These are phyloP conservation scores for Westerdykella aurantiaca DNA, from an alignment of 2,329 filamentous ascomycete species.

Conservation along the genomic window DNA sequence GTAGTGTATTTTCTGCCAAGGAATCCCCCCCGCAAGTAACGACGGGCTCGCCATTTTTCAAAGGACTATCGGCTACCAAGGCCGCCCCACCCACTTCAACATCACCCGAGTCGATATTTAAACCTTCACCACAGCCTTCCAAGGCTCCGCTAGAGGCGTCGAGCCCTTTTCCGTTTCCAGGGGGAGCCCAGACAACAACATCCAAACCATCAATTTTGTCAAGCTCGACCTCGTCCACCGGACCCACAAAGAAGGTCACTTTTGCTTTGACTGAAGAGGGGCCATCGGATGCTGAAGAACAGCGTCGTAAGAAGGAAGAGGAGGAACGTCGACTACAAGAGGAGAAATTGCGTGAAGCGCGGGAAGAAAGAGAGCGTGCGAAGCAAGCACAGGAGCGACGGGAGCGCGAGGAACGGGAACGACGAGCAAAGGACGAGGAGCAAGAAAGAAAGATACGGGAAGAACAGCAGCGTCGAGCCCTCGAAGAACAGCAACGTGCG, in stretches of 20 bases:
- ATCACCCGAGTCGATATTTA: conserved; percentile 1
- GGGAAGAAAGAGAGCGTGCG: conserved; percentile 4
- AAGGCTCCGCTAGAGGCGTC: background rate
- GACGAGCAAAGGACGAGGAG: conserved; percentile 11
- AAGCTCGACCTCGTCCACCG: background rate
- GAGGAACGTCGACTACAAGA: conserved; percentile 1
- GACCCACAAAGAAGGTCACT: background rate
- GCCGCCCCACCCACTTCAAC: background rate
- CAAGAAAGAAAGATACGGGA: conserved; percentile 12
- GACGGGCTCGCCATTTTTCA: no score
- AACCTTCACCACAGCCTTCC: background rate
- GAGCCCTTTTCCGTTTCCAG: background rate
- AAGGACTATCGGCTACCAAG: background rate
- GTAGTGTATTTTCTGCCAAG: no score
- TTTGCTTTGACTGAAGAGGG: background rate
- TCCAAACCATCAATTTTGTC: background rate
- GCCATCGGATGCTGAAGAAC: background rate
- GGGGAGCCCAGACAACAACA: background rate
- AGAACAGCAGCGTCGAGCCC: conserved; percentile 4
- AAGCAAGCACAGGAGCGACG: conserved; percentile 6
- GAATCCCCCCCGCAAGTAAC: no score
- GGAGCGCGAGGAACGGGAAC: conserved; percentile 17
- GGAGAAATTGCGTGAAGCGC: conserved; percentile 1
- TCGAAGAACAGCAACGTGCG: background rate
- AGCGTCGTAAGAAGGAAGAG: background rate